Conservation (phyloP, 2,329 filamentous ascomycete species). For the Exophiala sideris region DNA sequence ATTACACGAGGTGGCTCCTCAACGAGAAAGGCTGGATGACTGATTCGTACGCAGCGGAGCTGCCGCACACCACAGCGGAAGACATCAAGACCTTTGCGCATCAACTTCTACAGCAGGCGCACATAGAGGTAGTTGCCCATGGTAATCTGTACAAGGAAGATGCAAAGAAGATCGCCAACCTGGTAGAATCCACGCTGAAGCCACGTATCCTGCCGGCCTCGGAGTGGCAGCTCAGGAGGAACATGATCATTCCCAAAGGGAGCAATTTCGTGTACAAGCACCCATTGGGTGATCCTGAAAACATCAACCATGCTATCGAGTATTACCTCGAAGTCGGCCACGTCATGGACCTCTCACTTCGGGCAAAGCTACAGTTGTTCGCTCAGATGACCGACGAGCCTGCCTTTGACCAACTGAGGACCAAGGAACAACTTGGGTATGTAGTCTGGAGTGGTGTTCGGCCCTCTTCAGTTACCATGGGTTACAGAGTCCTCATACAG, state of each 20-base stretch:
- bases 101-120: conserved; percentile 75
- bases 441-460: conserved; percentile 83
- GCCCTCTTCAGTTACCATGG: conserved; percentile 71
- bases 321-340: conserved; percentile 70
- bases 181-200: conserved; percentile 74
- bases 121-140: conserved; percentile 83
- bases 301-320: conserved; percentile 84
- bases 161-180: conserved; percentile 75
- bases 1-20: conserved; percentile 77
- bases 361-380: conserved; percentile 75
- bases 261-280: conserved; percentile 82
- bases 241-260: conserved; percentile 72
- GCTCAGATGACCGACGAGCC: conserved; percentile 91
- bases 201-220: conserved; percentile 68
- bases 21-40: conserved; percentile 73
- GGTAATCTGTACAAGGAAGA: conserved; percentile 96
- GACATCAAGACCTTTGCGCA: conserved; percentile 75
- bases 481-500: conserved; percentile 87
- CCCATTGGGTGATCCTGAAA: conserved; percentile 76
- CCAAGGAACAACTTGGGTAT: conserved; percentile 93
- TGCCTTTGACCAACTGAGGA: conserved; percentile 88
- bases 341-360: conserved; percentile 63
- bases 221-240: conserved; percentile 77
- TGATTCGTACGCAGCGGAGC: conserved; percentile 73
- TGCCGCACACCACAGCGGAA: conserved; percentile 69